A percentile compares a stretch with the other conserved stretches of the same genome.
Conservation (phyloP, 2,329 filamentous ascomycete genomes). For the Didymella arachidicola region DNA sequence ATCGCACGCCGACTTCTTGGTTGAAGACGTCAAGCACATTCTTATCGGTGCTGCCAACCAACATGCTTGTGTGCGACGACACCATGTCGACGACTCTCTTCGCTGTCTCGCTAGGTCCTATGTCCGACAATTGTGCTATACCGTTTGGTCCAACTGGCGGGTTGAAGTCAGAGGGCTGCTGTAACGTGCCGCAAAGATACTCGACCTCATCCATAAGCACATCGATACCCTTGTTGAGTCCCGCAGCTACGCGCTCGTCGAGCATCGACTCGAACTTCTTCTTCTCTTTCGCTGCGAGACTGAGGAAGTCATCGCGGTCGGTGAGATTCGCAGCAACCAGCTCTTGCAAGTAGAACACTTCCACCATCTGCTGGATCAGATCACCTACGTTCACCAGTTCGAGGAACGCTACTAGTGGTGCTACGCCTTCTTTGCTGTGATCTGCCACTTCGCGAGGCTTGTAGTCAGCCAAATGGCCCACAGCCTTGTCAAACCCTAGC, state of each 20-base stretch:
- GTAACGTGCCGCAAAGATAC: slow-evolving; percentile 88
- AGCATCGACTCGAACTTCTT: slow-evolving; percentile 99
- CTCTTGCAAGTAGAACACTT: slow-evolving; percentile 98
- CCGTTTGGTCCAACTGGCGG: slow-evolving; percentile 60
- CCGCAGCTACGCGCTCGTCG: slow-evolving; percentile 93
- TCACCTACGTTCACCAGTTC: slow-evolving; percentile 98
- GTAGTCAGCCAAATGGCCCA: slow-evolving; percentile 88
- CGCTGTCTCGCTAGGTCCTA: slow-evolving; percentile 81
- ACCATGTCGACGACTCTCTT: slow-evolving; percentile 83
- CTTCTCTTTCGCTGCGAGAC: slow-evolving; percentile 91
- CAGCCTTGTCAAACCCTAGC: slow-evolving; percentile 90
- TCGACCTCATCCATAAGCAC: slow-evolving; percentile 99
- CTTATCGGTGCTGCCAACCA: slow-evolving; percentile 94
- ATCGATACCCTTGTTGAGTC: slow-evolving; percentile 96
- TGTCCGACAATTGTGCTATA: slow-evolving; percentile 57
- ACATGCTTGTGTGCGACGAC: slow-evolving; percentile 87
- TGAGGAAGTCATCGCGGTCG: slow-evolving; percentile 93
- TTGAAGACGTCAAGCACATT: slow-evolving; percentile 99
- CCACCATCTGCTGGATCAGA: slow-evolving; percentile 97
- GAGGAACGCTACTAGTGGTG: slow-evolving; percentile 92
- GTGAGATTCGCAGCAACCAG: slow-evolving; percentile 81
- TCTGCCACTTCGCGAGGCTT: slow-evolving; percentile 83
- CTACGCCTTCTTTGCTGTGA: slow-evolving; percentile 76
- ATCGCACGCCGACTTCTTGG: slow-evolving; percentile 90
- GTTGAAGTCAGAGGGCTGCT: slow-evolving; percentile 89